Conservation (phyloP, 2,329 filamentous ascomycete genomes). For the Ophiostoma populinum region DNA sequence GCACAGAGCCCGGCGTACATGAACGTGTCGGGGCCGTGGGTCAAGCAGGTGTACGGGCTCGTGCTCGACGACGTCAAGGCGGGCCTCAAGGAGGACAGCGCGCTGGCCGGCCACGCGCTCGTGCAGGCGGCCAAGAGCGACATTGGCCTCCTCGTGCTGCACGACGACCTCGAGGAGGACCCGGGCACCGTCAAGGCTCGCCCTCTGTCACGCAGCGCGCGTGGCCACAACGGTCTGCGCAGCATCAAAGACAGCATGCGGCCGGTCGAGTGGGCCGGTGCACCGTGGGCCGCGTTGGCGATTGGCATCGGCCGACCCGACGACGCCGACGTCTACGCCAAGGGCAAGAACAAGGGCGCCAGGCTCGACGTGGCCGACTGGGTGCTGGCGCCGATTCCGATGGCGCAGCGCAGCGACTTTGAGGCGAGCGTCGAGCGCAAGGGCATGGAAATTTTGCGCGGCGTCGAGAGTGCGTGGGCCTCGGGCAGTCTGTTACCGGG, state of each 20-base stretch:
- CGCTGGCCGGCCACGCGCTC: constrained; percentile 17
- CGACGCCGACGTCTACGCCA: constrained; percentile 17
- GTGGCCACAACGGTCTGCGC: constrained; percentile 61
- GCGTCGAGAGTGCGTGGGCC: constrained; percentile 8
- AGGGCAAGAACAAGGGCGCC: not conserved
- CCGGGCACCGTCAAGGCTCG: constrained; percentile 50
- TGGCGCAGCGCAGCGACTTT: constrained; percentile 32
- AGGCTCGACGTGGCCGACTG: constrained; percentile 45
- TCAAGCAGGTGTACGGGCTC: constrained; percentile 42
- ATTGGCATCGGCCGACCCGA: constrained; percentile 77
- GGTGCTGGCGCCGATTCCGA: constrained; percentile 53
- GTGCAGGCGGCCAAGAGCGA: not conserved
- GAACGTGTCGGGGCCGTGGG: constrained; percentile 65
- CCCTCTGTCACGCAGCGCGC: constrained; percentile 43
- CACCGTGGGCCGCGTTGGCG: constrained; percentile 44
- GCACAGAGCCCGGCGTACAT: constrained; percentile 64
- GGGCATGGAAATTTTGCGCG: no score
- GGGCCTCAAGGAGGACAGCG: constrained; percentile 16
- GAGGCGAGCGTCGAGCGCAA: no score
- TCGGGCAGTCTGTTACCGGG: no score
- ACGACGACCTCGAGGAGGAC: constrained; percentile 70
- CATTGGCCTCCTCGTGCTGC: constrained; percentile 51
- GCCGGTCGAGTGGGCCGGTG: constrained; percentile 22
- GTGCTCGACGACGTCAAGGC: not conserved
- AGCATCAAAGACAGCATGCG: constrained; percentile 39